Percentiles rank a stretch among this genome's conserved stretches.
Conservation (phyloP, 2,329 filamentous ascomycete genomes). For the Ophiostoma tasmaniense region DNA sequence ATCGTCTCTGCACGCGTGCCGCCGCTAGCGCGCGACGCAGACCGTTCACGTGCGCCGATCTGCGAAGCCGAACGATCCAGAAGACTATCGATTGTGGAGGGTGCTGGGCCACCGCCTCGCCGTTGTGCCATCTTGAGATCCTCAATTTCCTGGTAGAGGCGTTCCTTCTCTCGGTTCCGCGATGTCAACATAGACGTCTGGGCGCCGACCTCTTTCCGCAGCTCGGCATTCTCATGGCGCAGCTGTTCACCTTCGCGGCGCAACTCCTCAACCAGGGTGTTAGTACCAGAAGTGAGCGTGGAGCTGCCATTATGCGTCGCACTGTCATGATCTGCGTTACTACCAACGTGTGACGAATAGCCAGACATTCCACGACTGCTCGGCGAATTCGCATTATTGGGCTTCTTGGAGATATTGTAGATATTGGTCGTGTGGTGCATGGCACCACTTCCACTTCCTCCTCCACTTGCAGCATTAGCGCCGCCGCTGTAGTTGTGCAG, state of each 20-base stretch:
- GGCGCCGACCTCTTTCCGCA: slow-evolving; percentile 84
- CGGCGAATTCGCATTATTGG: slow-evolving; percentile 31
- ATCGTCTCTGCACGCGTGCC: slow-evolving; percentile 52
- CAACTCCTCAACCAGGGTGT: slow-evolving; percentile 68
- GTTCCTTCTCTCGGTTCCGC: slow-evolving; percentile 87
- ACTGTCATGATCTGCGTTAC: slow-evolving; percentile 27
- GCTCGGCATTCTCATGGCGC: slow-evolving; percentile 83
- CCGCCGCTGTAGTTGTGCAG: slow-evolving; percentile 29
- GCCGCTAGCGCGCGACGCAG: slow-evolving; percentile 65
- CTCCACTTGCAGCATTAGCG: slow-evolving; percentile 17
- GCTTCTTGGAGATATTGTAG: slow-evolving; percentile 54
- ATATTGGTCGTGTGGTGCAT: slow-evolving; percentile 56
- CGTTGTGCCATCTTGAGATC: slow-evolving; percentile 85
- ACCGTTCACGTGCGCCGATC: slow-evolving; percentile 58
- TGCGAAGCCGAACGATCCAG: slow-evolving; percentile 90
- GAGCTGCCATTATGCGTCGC: slow-evolving; percentile 42
- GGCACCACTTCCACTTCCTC: slow-evolving; percentile 23
- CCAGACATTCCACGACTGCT: not conserved
- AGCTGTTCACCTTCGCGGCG: slow-evolving; percentile 63
- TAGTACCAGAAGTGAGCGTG: slow-evolving; percentile 43
- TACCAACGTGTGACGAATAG: slow-evolving; percentile 25
- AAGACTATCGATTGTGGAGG: slow-evolving; percentile 74
- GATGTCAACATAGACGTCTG: slow-evolving; percentile 98
- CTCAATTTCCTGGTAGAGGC: slow-evolving; percentile 93
- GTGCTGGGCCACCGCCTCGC: slow-evolving; percentile 50